phyloP scores from a whole-genome alignment of 192 early-diverging fungal genomes.

The Umbelopsis isabellina region DNA sequence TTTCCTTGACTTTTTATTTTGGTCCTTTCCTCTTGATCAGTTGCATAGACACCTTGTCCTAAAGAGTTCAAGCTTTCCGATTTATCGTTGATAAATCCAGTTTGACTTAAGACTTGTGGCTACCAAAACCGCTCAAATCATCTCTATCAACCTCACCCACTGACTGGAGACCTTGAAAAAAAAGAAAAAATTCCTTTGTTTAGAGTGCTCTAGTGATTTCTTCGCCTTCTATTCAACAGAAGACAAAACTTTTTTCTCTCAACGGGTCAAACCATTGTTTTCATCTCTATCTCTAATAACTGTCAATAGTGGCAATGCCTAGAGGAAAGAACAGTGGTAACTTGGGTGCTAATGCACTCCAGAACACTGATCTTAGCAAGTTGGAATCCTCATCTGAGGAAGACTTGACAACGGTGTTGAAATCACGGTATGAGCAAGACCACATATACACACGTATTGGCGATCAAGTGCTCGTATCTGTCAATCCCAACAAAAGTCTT shows the following conservation, averaged over 20 bases:
- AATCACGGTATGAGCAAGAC: constrained; percentile 55
- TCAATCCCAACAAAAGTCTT: constrained; percentile 61
- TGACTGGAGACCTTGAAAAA: too few relatives aligned
- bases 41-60: too few relatives aligned
- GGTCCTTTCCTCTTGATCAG: not conserved
- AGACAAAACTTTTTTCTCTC: not conserved
- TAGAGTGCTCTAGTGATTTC: not conserved
- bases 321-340: constrained; percentile 20
- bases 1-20: not conserved
- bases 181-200: not conserved
- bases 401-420: constrained; percentile 30
- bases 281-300: not conserved
- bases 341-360: not conserved
- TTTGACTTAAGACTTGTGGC: too few relatives aligned
- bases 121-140: too few relatives aligned
- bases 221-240: not conserved
- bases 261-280: not conserved
- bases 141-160: too few relatives aligned
- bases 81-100: too few relatives aligned
- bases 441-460: constrained; percentile 60
- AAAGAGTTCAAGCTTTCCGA: not conserved
- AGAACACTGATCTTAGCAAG: constrained; percentile 28
- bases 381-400: constrained; percentile 17
- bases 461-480: constrained; percentile 61
- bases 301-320: not conserved